Conservation (phyloP, 192 early-diverging fungal genomes). For the Backusella psychrophila region DNA sequence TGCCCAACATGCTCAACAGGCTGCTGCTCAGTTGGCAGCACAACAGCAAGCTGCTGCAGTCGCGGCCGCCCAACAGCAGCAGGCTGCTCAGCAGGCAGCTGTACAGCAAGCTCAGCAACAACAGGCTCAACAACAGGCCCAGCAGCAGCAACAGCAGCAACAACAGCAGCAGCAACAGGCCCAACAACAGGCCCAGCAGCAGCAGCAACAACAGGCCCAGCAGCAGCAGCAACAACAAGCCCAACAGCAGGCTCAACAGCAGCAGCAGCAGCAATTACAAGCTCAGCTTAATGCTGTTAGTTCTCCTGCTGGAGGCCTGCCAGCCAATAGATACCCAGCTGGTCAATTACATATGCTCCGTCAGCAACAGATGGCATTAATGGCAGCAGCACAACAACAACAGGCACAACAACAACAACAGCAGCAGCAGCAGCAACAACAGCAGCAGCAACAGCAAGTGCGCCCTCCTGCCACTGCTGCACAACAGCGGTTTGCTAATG, state of each 20-base stretch:
- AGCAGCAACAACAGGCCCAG: slow-evolving; percentile 26
- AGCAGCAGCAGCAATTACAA: slow-evolving; percentile 29
- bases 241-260: slow-evolving; percentile 21
- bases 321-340: slow-evolving; percentile 28
- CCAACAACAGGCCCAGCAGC: slow-evolving; percentile 24
- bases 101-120: slow-evolving; percentile 18
- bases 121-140: slow-evolving; percentile 25
- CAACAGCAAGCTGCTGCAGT: slow-evolving; percentile 29
- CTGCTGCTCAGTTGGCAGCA: background rate
- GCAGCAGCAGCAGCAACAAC: slow-evolving; percentile 24
- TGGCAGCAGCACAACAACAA: slow-evolving; percentile 34
- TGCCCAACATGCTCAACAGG: background rate
- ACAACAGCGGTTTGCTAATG: slow-evolving; percentile 26
- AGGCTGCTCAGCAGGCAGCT: background rate
- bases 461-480: slow-evolving; percentile 20
- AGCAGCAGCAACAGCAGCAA: slow-evolving; percentile 33
- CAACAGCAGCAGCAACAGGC: slow-evolving; percentile 1
- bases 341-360: slow-evolving; percentile 32
- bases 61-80: slow-evolving; percentile 36
- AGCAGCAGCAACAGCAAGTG: slow-evolving; percentile 31
- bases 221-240: slow-evolving; percentile 26
- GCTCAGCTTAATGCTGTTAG: slow-evolving; percentile 12
- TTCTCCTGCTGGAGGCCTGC: background rate
- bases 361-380: slow-evolving; percentile 33
- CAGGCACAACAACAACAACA: slow-evolving; percentile 17